Conservation (phyloP, 768 basidiomycete species). For the Lyophyllum atratum region DNA sequence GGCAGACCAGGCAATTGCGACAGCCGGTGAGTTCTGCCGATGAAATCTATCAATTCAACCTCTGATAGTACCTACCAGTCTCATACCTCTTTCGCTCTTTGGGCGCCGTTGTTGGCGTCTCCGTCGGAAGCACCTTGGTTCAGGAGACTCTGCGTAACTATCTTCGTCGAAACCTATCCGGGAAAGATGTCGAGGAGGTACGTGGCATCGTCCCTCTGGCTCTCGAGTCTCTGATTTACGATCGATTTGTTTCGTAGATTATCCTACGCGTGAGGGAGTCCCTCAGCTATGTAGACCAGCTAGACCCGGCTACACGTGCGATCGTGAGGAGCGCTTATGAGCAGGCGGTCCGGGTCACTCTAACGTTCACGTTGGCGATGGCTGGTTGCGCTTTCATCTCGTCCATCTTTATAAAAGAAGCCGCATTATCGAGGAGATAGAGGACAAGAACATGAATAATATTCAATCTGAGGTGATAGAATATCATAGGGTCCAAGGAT, state of each 20-base stretch:
- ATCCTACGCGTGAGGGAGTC: conserved; percentile 51
- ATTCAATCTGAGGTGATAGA: too few species aligned
- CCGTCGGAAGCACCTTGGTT: conserved; percentile 56
- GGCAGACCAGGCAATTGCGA: conserved; percentile 65
- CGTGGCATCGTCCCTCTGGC: conserved; percentile 5
- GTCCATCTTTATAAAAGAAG: conserved; percentile 56
- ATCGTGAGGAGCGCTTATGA: conserved; percentile 44
- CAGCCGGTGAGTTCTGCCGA: conserved; percentile 44
- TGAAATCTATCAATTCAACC: background rate
- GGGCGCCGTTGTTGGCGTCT: conserved; percentile 58
- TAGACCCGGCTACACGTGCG: conserved; percentile 36
- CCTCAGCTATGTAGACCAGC: conserved; percentile 44
- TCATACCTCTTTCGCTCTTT: conserved; percentile 70
- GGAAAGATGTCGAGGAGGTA: conserved; percentile 56
- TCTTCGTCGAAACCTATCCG: conserved; percentile 42
- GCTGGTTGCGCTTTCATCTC: conserved; percentile 42
- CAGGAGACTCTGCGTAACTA: conserved; percentile 49
- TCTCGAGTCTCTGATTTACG: background rate
- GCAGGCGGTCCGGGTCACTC: conserved; percentile 46
- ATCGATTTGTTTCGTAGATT: conserved; percentile 33
- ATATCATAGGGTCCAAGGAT: background rate
- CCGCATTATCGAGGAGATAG: conserved; percentile 27
- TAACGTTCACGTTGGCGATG: conserved; percentile 48
- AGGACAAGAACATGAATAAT: too few species aligned
- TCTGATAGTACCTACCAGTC: conserved; percentile 31